phyloP scores from a whole-genome alignment of 2,329 filamentous ascomycete species.

The Diaporthe vexans region DNA sequence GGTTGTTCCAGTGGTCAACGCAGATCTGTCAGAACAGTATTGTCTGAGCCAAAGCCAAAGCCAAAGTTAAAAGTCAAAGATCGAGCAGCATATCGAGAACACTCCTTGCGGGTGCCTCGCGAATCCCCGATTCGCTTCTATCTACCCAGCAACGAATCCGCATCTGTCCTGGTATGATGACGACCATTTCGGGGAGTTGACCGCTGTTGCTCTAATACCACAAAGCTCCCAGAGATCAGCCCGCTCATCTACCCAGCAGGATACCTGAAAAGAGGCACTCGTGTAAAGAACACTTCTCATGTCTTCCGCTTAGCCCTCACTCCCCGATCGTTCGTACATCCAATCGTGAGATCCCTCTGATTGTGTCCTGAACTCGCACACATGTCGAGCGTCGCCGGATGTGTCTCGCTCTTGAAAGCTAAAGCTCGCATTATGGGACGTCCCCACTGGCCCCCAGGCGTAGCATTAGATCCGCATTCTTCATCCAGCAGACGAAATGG shows the following conservation, averaged over 20 bases:
- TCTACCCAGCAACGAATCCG: not conserved
- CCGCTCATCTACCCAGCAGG: not conserved
- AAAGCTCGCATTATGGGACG: not conserved
- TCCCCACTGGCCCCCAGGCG: not conserved
- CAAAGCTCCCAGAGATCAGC: not conserved
- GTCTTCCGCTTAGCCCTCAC: not conserved
- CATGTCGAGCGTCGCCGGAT: not conserved
- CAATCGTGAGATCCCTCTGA: not conserved
- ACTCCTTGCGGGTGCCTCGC: not conserved
- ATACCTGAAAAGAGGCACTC: not conserved
- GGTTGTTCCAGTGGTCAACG: not conserved
- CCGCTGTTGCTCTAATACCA: not conserved
- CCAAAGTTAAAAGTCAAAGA: not conserved
- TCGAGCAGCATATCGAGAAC: not conserved
- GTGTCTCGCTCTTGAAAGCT: not conserved
- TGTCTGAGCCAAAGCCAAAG: slow-evolving; percentile 15
- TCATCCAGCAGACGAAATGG: not conserved
- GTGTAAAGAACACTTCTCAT: too few relatives aligned
- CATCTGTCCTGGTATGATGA: not conserved
- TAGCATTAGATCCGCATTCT: not conserved
- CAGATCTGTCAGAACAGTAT: not conserved
- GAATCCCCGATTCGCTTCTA: not conserved
- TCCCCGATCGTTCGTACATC: not conserved
- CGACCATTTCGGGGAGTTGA: not conserved
- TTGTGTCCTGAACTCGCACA: not conserved